phyloP scores from a whole-genome alignment of 2,329 filamentous ascomycete genomes.

The Penicillium italicum region DNA sequence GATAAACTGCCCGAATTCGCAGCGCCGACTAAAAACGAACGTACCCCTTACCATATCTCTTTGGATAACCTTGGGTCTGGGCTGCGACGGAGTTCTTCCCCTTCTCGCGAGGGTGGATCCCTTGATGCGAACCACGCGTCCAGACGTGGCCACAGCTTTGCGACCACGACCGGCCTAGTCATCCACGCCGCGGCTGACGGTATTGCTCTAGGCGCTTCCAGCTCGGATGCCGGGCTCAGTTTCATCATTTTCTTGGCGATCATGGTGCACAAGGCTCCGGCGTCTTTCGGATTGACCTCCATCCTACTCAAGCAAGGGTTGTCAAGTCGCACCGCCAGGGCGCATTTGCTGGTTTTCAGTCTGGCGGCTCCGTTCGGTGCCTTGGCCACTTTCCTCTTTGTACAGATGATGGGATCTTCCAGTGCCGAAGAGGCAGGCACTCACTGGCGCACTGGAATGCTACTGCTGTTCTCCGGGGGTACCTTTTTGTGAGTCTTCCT shows the following conservation, averaged over 20 bases:
- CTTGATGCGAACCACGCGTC: conserved; percentile 29
- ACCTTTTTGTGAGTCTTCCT: conserved; percentile 75
- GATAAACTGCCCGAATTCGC: conserved; percentile 77
- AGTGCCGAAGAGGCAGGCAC: conserved; percentile 56
- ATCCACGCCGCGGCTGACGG: conserved; percentile 95
- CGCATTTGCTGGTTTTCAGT: conserved; percentile 86
- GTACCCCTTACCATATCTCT: conserved; percentile 78
- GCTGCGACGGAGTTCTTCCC: conserved; percentile 44
- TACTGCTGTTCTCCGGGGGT: conserved; percentile 90
- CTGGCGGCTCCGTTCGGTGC: conserved; percentile 85
- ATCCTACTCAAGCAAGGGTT: conserved; percentile 86
- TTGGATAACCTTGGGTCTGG: conserved; percentile 71
- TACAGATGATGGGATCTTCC: conserved; percentile 62
- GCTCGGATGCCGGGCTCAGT: conserved; percentile 71
- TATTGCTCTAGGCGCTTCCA: conserved; percentile 90
- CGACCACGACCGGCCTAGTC: conserved; percentile 90
- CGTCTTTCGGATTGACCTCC: conserved; percentile 89
- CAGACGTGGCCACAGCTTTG: conserved; percentile 54
- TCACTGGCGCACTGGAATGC: conserved; percentile 86
- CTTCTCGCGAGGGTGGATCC: conserved; percentile 38
- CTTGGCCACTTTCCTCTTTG: conserved; percentile 74
- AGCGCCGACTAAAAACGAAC: conserved; percentile 60
- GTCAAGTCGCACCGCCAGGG: conserved; percentile 77
- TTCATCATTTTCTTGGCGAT: conserved; percentile 94
- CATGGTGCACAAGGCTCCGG: conserved; percentile 95